Base-by-base conservation (phyloP, 208 protist genomes). In the Trypanosoma lewisi region DNA sequence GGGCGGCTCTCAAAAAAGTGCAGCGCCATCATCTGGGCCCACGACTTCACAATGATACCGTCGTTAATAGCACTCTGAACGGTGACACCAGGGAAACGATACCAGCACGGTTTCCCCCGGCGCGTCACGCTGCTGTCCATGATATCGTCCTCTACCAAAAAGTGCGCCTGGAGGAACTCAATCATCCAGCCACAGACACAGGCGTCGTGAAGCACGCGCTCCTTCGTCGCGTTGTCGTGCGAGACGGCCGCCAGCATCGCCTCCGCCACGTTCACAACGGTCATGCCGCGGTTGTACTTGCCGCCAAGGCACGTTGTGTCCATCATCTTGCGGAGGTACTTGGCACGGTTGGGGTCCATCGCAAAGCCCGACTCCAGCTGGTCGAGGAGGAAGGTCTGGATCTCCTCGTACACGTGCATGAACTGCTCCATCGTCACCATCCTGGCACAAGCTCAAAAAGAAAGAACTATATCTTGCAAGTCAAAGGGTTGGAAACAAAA, bases 111-210 rank as follows among this genome's bases (percentile, higher is more conserved):
- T 70, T 98, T 87, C 25, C 96, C 97, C 45, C 98, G 84, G 52
- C 98, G 86, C n/a, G 92, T 97, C 21, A 85, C 77, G 55, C 92
- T 97, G 48, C 82, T 63, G 75, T 99, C 98, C 97, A 99, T 98
- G 59, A 99, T 94, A 70, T 99, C 98, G 75, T 99, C 98, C 60
- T 98, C 92, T 14, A 99, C 92, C 17, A 99, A 83, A 72, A 98
- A 98, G 76, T 96, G 96, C 0, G 96, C 95, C 85, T 99, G 97
- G 6, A 98, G 86, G 75, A 94, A 85, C 77, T 95, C 88, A 36
- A 97, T 78, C 78, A 85, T 91, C 93, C 95, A 98, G 33, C 97
- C 98, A 56, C 98, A 94, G 28, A 98, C 78, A 49, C 80, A 85
- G 27, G 97, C 91, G 63, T 97, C 83, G 70, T 94, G 85, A 45